Conservation (phyloP, 495 filamentous ascomycete genomes). For the Ramalina peruviana region DNA sequence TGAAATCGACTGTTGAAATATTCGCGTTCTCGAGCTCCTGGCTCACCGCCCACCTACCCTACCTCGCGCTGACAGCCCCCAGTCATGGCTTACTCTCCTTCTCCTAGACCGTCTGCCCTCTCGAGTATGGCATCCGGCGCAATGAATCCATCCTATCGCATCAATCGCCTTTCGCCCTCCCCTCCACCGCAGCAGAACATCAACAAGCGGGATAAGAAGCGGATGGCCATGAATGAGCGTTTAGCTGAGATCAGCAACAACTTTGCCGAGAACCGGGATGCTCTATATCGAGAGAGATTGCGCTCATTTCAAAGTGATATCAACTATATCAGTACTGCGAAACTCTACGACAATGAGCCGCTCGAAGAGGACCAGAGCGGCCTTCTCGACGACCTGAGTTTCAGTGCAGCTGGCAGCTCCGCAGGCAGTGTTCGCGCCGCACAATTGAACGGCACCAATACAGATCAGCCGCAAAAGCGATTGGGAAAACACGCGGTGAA, state of each 20-base stretch:
- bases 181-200: constrained; percentile 28
- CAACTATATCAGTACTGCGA: constrained; percentile 66
- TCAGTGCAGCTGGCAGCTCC: constrained; percentile 35
- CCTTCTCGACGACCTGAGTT: constrained; percentile 47
- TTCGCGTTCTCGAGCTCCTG: background rate
- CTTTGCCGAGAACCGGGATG: constrained; percentile 68
- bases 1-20: background rate
- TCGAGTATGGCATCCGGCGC: background rate
- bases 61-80: background rate
- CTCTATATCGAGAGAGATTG: constrained; percentile 76
- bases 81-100: constrained; percentile 17
- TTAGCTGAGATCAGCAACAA: constrained; percentile 56
- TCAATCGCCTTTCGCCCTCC: constrained; percentile 13
- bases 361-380: constrained; percentile 58
- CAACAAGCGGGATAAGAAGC: constrained; percentile 84
- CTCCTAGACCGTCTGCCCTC: constrained; percentile 7
- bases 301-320: constrained; percentile 82
- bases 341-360: constrained; percentile 59
- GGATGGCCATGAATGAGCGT: constrained; percentile 62
- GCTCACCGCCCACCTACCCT: background rate
- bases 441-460: constrained; percentile 30
- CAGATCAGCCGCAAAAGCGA: constrained; percentile 39
- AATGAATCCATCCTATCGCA: background rate
- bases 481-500: constrained; percentile 68
- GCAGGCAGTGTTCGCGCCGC: constrained; percentile 10